Evolutionary conservation across 192 early-diverging fungal genomes (phyloP), one percentile per base, ranked within the genome.

Genomic region (Entomortierella chlamydospora): DNA sequence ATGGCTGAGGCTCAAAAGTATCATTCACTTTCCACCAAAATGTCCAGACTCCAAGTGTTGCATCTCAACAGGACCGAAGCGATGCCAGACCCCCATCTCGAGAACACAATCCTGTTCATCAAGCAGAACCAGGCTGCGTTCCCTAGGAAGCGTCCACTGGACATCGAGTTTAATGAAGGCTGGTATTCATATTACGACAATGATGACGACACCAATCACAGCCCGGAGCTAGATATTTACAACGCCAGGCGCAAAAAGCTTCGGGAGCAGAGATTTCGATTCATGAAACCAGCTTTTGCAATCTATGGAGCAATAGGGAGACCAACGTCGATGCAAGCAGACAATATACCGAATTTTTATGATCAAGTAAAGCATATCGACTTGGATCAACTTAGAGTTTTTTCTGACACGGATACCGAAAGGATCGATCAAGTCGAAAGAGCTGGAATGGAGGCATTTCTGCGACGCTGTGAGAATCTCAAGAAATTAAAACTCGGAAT

Each of bases 381-480:
- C 13, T 13, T 28, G 9, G 52, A 54, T 11, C 2, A 29, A 1
- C 28, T 54, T 6, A 29, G 2, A 13, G 52, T 26, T 8, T 28
- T 54, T 54, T 10, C 4, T 28, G 52, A 54, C 28, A 29, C 4
- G 13, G 22, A 28, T 6, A 2, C 6, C 4, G 42, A 47, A n/a
- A 33, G 70, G 17, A 54, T 47, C 8, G 55, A 64, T 4, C 9
- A 34, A 6, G 70, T 54, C 0, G 70, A 72, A 18, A 41, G 61
- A 6, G 31, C 31, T 11, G 37, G n/a, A 2, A 64, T 54, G 61
- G 61, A 57, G 43, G 45, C 20, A n/a, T 72, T 72, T 51, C 22
- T 72, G 3, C 33, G 29, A 15, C 29, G 61, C 29, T 72, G 61
- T 41, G 18, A 37, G 34, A 26, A 29, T 29, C 31, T 72, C 39